Percentiles rank a stretch among this genome's conserved stretches.
phyloP scores from a whole-genome alignment of 805 yeast species.

The Metschnikowia matae region DNA sequence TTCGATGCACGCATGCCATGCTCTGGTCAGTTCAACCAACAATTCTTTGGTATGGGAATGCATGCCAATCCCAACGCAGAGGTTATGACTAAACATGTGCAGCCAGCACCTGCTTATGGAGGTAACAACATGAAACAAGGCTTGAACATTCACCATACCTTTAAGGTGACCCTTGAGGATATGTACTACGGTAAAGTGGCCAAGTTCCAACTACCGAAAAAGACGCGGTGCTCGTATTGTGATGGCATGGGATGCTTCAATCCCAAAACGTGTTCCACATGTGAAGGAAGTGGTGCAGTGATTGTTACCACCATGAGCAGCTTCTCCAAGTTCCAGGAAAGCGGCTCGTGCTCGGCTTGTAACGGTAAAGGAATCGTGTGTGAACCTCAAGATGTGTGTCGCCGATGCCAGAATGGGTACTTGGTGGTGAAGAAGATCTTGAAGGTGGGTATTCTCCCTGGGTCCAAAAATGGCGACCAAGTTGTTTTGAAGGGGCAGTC shows the following conservation, averaged over 20 bases:
- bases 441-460: constrained; percentile 52
- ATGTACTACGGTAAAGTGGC: constrained; percentile 54
- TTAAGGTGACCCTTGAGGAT: constrained; percentile 51
- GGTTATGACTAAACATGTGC: constrained; percentile 5
- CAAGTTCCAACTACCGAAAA: constrained; percentile 52
- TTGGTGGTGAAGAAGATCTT: constrained; percentile 47
- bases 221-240: constrained; percentile 47
- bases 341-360: constrained; percentile 31
- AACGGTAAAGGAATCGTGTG: constrained; percentile 32
- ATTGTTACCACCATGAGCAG: constrained; percentile 42
- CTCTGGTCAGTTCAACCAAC: background rate
- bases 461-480: constrained; percentile 49
- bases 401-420: constrained; percentile 35
- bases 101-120: constrained; percentile 9
- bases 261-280: constrained; percentile 31
- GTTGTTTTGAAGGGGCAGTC: constrained; percentile 57
- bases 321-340: constrained; percentile 38
- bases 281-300: constrained; percentile 45
- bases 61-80: background rate
- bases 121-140: constrained; percentile 8
- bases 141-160: constrained; percentile 50
- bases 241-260: constrained; percentile 49
- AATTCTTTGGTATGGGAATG: constrained; percentile 6
- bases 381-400: constrained; percentile 22
- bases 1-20: constrained; percentile 13